Evolutionary conservation across 306 rosid genomes (phyloP).

Genomic region (Glycine latifolia): DNA sequence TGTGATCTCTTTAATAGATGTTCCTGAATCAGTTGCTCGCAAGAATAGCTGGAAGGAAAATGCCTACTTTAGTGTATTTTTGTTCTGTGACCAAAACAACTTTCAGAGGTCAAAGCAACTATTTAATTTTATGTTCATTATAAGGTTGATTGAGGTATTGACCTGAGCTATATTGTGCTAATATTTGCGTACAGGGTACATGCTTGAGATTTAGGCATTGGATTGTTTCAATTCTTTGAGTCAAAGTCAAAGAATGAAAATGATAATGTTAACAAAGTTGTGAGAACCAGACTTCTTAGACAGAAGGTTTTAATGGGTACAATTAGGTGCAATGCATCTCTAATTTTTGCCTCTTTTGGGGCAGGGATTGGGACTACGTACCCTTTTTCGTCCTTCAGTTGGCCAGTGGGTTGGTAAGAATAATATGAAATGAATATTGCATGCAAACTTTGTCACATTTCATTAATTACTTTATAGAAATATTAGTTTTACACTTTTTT

Average conservation of each 20-base stretch:
- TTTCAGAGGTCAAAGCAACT: constrained; percentile 65
- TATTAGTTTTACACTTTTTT: no score
- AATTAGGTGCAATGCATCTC: constrained; percentile 68
- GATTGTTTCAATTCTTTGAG: constrained; percentile 56
- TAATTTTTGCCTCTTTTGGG: constrained; percentile 81
- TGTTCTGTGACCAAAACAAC: constrained; percentile 73
- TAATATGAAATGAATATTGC: neutral
- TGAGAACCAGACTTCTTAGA: constrained; percentile 50
- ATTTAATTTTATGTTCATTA: neutral
- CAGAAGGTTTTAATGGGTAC: constrained; percentile 63
- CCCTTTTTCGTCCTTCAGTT: constrained; percentile 63
- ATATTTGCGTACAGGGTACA: constrained; percentile 58
- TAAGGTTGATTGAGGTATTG: constrained; percentile 32
- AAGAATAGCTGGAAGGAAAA: constrained; percentile 65
- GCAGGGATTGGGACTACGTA: constrained; percentile 86
- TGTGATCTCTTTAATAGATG: constrained; percentile 57
- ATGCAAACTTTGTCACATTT: neutral
- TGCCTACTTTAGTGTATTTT: constrained; percentile 67
- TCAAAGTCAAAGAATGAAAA: constrained; percentile 45
- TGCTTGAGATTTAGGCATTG: constrained; percentile 73
- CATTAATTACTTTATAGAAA: neutral
- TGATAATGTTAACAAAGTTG: constrained; percentile 41
- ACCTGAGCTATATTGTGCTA: constrained; percentile 21
- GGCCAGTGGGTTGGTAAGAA: constrained; percentile 91
- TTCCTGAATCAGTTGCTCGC: constrained; percentile 74